phyloP scores from a whole-genome alignment of 495 filamentous ascomycete species.

The Trichodelitschia bisporula region DNA sequence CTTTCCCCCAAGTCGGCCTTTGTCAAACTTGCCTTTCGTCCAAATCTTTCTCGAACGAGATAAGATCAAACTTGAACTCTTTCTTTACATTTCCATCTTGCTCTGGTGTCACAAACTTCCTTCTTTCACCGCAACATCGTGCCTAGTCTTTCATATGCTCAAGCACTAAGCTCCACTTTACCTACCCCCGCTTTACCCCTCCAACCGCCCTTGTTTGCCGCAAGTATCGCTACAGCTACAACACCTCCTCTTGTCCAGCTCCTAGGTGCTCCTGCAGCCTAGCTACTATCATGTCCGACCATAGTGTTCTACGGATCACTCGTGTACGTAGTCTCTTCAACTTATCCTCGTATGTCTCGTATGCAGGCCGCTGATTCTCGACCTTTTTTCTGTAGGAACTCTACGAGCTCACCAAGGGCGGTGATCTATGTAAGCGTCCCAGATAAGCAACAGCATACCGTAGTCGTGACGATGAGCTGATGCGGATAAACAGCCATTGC shows the following conservation, averaged over 20 bases:
- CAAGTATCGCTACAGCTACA: background rate
- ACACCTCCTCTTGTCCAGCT: background rate
- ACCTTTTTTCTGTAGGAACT: constrained; percentile 35
- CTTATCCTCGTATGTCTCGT: too few species aligned
- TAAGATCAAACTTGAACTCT: too few species aligned
- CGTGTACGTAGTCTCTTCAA: constrained; percentile 45
- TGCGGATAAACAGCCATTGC: constrained; percentile 50
- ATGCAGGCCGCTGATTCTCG: constrained; percentile 3
- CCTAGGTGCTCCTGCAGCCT: background rate
- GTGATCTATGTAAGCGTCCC: constrained; percentile 47
- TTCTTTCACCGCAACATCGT: too few species aligned
- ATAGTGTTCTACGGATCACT: constrained; percentile 65
- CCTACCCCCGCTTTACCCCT: background rate
- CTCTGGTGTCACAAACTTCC: too few species aligned
- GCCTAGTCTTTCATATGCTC: too few species aligned
- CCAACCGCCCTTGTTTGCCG: background rate
- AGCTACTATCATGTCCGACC: constrained; percentile 38
- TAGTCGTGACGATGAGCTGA: too few species aligned
- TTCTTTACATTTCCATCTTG: too few species aligned
- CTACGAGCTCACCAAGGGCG: constrained; percentile 51
- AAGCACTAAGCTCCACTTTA: too few species aligned
- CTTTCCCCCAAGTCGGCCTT: too few species aligned
- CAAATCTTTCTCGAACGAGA: too few species aligned
- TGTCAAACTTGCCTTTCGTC: too few species aligned
- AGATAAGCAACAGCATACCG: too few species aligned